phyloP scores from a whole-genome alignment of 805 yeast species.

The Yarrowia sp. region DNA sequence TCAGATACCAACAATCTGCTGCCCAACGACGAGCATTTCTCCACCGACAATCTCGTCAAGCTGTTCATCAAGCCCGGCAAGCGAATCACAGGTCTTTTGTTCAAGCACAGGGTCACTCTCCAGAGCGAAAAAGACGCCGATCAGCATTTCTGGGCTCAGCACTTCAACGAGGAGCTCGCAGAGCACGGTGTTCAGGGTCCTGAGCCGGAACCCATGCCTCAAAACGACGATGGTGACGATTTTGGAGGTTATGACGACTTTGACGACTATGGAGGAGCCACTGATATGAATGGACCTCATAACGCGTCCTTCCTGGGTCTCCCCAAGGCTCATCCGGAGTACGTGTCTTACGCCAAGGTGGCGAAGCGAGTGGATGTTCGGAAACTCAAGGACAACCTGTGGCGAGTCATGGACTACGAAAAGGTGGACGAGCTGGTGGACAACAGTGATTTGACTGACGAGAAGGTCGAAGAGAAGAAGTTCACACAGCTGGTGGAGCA shows the following conservation, averaged over 20 bases:
- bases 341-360: constrained; percentile 66
- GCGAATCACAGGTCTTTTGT: constrained; percentile 39
- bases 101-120: constrained; percentile 34
- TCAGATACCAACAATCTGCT: constrained; percentile 58
- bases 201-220: background rate
- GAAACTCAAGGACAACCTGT: constrained; percentile 72
- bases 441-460: constrained; percentile 19
- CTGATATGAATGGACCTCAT: constrained; percentile 38
- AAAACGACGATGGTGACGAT: constrained; percentile 46
- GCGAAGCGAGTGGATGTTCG: constrained; percentile 84
- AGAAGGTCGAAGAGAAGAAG: constrained; percentile 42
- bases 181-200: constrained; percentile 30
- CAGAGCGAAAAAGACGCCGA: constrained; percentile 54
- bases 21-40: constrained; percentile 77
- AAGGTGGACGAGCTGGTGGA: constrained; percentile 45
- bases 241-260: constrained; percentile 46
- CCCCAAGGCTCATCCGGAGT: constrained; percentile 47
- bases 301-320: constrained; percentile 36
- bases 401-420: constrained; percentile 58
- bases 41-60: constrained; percentile 69
- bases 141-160: constrained; percentile 76
- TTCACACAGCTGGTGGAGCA: constrained; percentile 60
- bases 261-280: constrained; percentile 46
- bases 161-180: constrained; percentile 44
- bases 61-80: constrained; percentile 70